Conservation (phyloP, 2,329 filamentous ascomycete species). For the Fusarium liriodendri region DNA sequence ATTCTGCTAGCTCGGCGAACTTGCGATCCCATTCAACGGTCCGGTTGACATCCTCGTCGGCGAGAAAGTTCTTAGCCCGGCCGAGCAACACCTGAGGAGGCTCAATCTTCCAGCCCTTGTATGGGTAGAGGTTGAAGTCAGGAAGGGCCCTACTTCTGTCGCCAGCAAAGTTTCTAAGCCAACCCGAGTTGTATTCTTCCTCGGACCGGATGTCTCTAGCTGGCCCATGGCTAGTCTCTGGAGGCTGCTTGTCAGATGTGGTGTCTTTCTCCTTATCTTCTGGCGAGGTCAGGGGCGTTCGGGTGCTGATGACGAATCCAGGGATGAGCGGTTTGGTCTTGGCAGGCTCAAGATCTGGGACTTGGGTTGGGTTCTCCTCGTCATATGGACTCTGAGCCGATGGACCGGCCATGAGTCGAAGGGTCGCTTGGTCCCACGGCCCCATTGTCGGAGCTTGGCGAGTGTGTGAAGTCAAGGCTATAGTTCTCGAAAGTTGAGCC, state of each 20-base stretch:
- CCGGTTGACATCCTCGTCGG: slow-evolving; percentile 59
- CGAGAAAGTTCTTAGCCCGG: slow-evolving; percentile 57
- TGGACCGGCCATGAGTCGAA: background rate
- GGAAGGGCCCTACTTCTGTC: background rate
- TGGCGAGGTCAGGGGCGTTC: background rate
- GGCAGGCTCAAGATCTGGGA: background rate
- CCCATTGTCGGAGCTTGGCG: background rate
- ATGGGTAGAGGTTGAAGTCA: slow-evolving; percentile 32
- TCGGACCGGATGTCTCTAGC: background rate
- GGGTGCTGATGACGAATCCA: slow-evolving; percentile 24
- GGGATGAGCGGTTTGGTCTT: slow-evolving; percentile 1
- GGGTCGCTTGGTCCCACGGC: background rate
- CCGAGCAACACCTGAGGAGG: slow-evolving; percentile 48
- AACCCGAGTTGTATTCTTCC: slow-evolving; percentile 3
- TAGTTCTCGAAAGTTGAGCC: slow-evolving; percentile 8
- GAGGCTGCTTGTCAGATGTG: background rate
- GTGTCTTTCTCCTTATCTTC: background rate
- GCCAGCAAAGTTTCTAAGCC: background rate
- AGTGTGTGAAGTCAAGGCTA: background rate
- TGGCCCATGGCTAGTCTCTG: background rate
- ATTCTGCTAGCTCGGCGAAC: slow-evolving; percentile 51
- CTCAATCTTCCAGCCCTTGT: slow-evolving; percentile 50
- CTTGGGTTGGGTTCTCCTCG: background rate
- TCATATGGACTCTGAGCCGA: background rate
- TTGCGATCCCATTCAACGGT: slow-evolving; percentile 54